phyloP scores from a whole-genome alignment of 306 rosid species.

The Malus domestica region DNA sequence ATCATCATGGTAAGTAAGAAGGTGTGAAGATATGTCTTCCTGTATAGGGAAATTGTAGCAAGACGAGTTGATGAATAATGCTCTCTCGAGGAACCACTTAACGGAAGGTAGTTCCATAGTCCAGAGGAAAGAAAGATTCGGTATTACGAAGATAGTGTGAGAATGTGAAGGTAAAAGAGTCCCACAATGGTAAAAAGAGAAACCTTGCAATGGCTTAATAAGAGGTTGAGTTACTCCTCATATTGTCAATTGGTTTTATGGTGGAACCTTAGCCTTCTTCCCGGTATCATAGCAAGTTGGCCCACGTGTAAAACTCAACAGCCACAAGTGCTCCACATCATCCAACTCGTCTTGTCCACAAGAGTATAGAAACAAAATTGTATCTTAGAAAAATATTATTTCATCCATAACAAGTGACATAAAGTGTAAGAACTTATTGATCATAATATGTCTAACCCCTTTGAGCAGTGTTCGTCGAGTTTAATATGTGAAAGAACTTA shows the following conservation, averaged over 20 bases:
- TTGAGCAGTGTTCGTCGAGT: slow-evolving; percentile 28
- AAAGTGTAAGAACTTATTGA: slow-evolving; percentile 13
- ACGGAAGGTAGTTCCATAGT: slow-evolving; percentile 12
- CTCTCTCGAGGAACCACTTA: slow-evolving; percentile 23
- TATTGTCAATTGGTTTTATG: too few species aligned
- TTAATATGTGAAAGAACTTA: slow-evolving; percentile 4
- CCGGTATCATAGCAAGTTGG: too few species aligned
- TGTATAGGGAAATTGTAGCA: slow-evolving; percentile 22
- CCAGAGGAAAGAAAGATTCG: slow-evolving; percentile 21
- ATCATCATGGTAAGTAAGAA: slow-evolving; percentile 19
- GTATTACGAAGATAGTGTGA: slow-evolving; percentile 13
- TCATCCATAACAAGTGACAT: slow-evolving; percentile 10
- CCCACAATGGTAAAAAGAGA: too few species aligned
- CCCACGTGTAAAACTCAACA: too few species aligned
- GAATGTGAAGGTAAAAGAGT: too few species aligned
- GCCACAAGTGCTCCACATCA: too few species aligned
- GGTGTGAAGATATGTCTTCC: slow-evolving; percentile 23
- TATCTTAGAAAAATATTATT: slow-evolving; percentile 41
- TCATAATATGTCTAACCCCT: slow-evolving; percentile 49
- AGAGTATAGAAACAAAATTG: slow-evolving; percentile 47
- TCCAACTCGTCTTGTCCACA: too few species aligned
- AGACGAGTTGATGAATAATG: slow-evolving; percentile 22
- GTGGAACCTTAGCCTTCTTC: too few species aligned
- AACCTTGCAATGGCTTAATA: too few species aligned
- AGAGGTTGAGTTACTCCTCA: too few species aligned